These are phyloP conservation scores for Solanum chmielewskii DNA, from an alignment of 257 asterid genomes.

Conservation along the genomic window DNA sequence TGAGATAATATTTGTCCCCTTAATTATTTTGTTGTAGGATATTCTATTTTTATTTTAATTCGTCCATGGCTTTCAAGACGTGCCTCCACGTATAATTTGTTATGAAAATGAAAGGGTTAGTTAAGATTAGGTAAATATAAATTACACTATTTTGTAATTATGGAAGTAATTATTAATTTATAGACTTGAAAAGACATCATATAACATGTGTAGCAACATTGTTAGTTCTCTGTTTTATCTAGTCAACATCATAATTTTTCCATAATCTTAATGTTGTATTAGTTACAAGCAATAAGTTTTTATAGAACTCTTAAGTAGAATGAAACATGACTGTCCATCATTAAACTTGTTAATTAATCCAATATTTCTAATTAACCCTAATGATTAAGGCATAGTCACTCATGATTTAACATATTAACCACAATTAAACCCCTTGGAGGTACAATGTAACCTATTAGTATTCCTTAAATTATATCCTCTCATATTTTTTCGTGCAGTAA, in stretches of 20 bases:
- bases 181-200: not conserved
- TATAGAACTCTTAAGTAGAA: not conserved
- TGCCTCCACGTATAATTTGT: not conserved
- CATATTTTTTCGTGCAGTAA: not conserved
- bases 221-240: not conserved
- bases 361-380: not conserved
- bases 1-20: not conserved
- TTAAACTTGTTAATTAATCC: not conserved
- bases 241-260: not conserved
- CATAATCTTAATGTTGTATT: not conserved
- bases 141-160: not conserved
- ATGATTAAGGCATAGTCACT: not conserved
- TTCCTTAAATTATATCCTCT: not conserved
- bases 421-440: not conserved
- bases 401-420: not conserved
- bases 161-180: not conserved
- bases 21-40: not conserved
- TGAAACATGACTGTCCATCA: not conserved
- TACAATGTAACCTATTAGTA: not conserved
- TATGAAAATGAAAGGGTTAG: not conserved
- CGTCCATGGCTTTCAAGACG: not conserved
- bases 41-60: not conserved
- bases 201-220: not conserved
- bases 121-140: not conserved
- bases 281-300: not conserved